Evolutionary conservation across 257 asterid genomes (phyloP).

Genomic region (Nicotiana undulata): DNA sequence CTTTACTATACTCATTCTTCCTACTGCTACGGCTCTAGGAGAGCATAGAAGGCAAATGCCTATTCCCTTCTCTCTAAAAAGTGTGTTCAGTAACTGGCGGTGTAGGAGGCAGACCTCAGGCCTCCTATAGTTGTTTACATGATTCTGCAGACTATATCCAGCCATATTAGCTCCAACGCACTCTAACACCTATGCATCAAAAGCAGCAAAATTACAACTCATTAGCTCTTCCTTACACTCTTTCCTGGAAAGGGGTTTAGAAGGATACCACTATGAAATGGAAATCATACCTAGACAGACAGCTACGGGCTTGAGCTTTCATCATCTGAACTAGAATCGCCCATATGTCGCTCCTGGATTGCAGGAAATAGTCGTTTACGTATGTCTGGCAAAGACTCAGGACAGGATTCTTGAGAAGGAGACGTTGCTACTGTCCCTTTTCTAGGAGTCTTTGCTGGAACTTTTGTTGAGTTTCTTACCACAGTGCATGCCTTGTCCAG

Average conservation of each 20-base stretch:
- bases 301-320: slow-evolving; percentile 30
- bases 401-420: slow-evolving; percentile 39
- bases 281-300: neutral
- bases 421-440: slow-evolving; percentile 36
- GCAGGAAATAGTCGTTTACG: slow-evolving; percentile 57
- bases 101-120: neutral
- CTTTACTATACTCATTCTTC: neutral
- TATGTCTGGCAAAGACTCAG: slow-evolving; percentile 37
- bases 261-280: neutral
- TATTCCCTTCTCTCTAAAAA: neutral
- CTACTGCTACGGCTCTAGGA: neutral
- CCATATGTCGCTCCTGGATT: slow-evolving; percentile 45
- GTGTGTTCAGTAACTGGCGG: neutral
- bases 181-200: neutral
- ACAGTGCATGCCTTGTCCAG: slow-evolving; percentile 65
- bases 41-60: neutral
- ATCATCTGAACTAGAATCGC: slow-evolving; percentile 59
- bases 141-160: neutral
- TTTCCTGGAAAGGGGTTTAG: neutral
- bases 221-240: neutral
- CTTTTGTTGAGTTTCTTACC: slow-evolving; percentile 32
- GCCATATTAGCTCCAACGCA: slow-evolving; percentile 1
- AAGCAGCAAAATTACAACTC: neutral
- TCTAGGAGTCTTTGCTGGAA: slow-evolving; percentile 26
- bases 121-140: neutral